A percentile compares a stretch with the other conserved stretches of the same genome.
Conservation (phyloP, 2,329 filamentous ascomycete genomes). For the Alternaria hordeiaustralica region DNA sequence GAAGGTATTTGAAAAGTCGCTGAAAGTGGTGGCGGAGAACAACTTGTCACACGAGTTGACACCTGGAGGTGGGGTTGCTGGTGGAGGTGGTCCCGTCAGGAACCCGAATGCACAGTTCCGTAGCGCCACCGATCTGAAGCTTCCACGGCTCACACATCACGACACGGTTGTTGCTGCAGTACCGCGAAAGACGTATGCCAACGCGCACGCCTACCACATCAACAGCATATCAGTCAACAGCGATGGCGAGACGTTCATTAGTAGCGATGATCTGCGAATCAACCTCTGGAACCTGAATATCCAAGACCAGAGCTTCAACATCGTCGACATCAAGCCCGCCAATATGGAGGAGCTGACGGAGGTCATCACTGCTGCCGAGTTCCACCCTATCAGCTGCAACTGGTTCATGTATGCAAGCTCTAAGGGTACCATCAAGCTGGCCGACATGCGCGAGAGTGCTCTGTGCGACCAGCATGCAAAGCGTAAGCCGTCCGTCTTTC, state of each 20-base stretch:
- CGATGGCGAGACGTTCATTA: slow-evolving; percentile 98
- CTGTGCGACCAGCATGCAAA: slow-evolving; percentile 96
- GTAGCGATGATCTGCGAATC: slow-evolving; percentile 95
- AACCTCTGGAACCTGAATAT: slow-evolving; percentile 99
- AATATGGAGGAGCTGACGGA: slow-evolving; percentile 99
- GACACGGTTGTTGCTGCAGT: slow-evolving; percentile 98
- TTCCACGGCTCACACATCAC: slow-evolving; percentile 95
- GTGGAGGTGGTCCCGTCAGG: slow-evolving; percentile 79
- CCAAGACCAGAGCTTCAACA: slow-evolving; percentile 99
- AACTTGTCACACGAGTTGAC: slow-evolving; percentile 95
- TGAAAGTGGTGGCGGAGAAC: slow-evolving; percentile 99
- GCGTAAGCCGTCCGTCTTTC: slow-evolving; percentile 65
- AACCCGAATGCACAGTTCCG: slow-evolving; percentile 78
- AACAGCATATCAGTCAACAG: slow-evolving; percentile 99
- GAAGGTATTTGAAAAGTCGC: slow-evolving; percentile 99
- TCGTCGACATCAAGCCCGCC: slow-evolving; percentile 98
- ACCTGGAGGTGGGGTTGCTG: slow-evolving; percentile 70
- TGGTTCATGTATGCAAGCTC: slow-evolving; percentile 99
- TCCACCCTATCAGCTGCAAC: slow-evolving; percentile 96
- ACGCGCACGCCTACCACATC: slow-evolving; percentile 99
- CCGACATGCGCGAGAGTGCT: slow-evolving; percentile 97
- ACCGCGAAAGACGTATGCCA: slow-evolving; percentile 93
- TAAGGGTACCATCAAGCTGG: slow-evolving; percentile 98
- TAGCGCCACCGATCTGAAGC: slow-evolving; percentile 81
- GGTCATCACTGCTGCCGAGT: slow-evolving; percentile 97